These are phyloP conservation scores for Pseudogymnoascus sp. DNA, from an alignment of 2,329 filamentous ascomycete species.

Conservation along the genomic window DNA sequence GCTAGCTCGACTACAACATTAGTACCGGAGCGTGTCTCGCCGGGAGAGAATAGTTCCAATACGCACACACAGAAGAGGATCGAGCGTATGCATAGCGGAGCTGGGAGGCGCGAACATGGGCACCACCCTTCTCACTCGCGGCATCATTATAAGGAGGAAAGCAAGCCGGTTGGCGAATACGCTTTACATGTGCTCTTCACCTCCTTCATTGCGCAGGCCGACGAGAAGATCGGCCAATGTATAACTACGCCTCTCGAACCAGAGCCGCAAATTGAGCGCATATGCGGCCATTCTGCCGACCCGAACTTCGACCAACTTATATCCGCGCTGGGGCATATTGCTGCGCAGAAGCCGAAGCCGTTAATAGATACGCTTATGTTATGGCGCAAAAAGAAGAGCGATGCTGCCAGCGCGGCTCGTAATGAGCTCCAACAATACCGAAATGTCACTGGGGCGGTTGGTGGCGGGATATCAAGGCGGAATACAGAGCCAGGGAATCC, in stretches of 20 bases:
- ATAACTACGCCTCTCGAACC: slow-evolving; percentile 70
- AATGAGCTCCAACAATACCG: slow-evolving; percentile 46
- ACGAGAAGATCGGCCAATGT: slow-evolving; percentile 88
- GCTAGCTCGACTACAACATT: slow-evolving; percentile 25
- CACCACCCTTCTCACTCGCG: slow-evolving; percentile 67
- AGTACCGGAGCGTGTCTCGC: slow-evolving; percentile 28
- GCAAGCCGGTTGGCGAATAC: slow-evolving; percentile 95
- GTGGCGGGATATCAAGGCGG: slow-evolving; percentile 46
- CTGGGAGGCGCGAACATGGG: slow-evolving; percentile 63
- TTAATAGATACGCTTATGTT: slow-evolving; percentile 97
- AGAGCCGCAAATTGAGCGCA: slow-evolving; percentile 75
- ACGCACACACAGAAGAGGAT: slow-evolving; percentile 42
- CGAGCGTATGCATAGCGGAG: slow-evolving; percentile 56
- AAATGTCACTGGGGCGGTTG: slow-evolving; percentile 17
- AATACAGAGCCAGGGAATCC: slow-evolving; percentile 58
- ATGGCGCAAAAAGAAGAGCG: slow-evolving; percentile 94
- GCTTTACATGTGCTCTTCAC: slow-evolving; percentile 94
- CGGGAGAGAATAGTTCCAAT: slow-evolving; percentile 37
- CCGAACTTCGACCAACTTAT: slow-evolving; percentile 90
- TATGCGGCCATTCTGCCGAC: slow-evolving; percentile 86
- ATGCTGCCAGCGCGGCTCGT: slow-evolving; percentile 66
- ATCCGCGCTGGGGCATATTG: slow-evolving; percentile 85
- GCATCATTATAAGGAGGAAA: slow-evolving; percentile 59
- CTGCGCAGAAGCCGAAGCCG: slow-evolving; percentile 86
- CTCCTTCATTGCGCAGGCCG: slow-evolving; percentile 92